These are phyloP conservation scores for Hordeum pubiflorum DNA, from an alignment of 202 grass and related monocot genomes.

Conservation along the genomic window DNA sequence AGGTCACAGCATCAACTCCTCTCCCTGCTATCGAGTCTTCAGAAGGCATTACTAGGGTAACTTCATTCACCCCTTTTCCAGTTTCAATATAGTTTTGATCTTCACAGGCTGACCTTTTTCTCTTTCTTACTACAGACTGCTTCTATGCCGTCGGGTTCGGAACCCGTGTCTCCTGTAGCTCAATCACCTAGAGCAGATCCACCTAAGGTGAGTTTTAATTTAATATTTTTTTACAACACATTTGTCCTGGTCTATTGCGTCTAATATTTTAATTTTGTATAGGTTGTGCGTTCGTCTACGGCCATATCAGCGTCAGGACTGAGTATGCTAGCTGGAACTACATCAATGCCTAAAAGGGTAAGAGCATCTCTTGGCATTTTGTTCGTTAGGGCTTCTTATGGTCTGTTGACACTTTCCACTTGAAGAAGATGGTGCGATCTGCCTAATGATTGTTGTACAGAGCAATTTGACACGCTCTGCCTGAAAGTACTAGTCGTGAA, in stretches of 20 bases:
- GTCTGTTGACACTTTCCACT: neutral
- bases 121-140: conserved; percentile 14
- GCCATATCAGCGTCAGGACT: conserved; percentile 56
- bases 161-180: conserved; percentile 31
- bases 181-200: conserved; percentile 26
- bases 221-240: neutral
- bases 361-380: conserved; percentile 2
- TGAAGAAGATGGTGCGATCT: neutral
- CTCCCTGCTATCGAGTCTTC: conserved; percentile 54
- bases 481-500: conserved; percentile 1
- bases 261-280: conserved; percentile 33
- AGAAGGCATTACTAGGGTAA: conserved; percentile 51
- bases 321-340: conserved; percentile 36
- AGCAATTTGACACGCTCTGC: neutral
- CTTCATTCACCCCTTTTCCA: neutral
- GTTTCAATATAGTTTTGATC: neutral
- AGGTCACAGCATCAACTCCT: conserved; percentile 56
- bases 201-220: conserved; percentile 43
- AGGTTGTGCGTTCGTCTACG: conserved; percentile 43
- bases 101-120: neutral
- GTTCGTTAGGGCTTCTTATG: neutral
- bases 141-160: conserved; percentile 31
- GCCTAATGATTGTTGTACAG: neutral
- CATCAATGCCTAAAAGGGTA: conserved; percentile 34
- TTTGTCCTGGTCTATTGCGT: neutral